phyloP scores from a whole-genome alignment of 495 filamentous ascomycete species.

The Penicillium daleae region DNA sequence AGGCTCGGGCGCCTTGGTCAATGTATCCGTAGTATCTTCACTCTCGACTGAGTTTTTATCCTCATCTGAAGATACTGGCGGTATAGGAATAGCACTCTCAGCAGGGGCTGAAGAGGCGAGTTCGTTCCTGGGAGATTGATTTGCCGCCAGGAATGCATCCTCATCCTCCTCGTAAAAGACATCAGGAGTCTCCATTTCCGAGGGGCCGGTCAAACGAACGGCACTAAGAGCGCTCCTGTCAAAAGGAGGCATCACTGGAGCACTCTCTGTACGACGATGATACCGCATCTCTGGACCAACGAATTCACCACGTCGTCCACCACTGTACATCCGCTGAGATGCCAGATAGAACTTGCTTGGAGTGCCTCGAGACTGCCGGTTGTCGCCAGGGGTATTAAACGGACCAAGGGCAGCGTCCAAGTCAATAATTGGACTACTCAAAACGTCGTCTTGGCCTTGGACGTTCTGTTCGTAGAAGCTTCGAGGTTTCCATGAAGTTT shows the following conservation, averaged over 20 bases:
- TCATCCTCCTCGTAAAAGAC: constrained; percentile 98
- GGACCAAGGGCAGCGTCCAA: constrained; percentile 94
- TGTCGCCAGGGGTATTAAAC: constrained; percentile 75
- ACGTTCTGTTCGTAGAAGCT: constrained; percentile 48
- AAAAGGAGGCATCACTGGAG: constrained; percentile 84
- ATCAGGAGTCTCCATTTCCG: constrained; percentile 72
- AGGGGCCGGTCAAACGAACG: constrained; percentile 67
- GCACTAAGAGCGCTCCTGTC: constrained; percentile 67
- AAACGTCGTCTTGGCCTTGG: constrained; percentile 50
- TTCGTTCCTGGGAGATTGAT: constrained; percentile 36
- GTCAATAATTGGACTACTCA: constrained; percentile 80
- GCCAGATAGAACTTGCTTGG: constrained; percentile 61
- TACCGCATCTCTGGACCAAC: constrained; percentile 84
- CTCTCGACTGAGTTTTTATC: constrained; percentile 43
- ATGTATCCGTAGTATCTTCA: constrained; percentile 43
- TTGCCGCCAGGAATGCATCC: constrained; percentile 60
- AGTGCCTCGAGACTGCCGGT: constrained; percentile 46
- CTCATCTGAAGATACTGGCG: constrained; percentile 14
- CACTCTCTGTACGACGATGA: constrained; percentile 89
- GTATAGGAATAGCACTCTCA: constrained; percentile 7
- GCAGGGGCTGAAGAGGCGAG: constrained; percentile 6
- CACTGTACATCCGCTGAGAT: constrained; percentile 86
- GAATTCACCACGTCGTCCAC: constrained; percentile 72
- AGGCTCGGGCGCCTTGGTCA: constrained; percentile 37
- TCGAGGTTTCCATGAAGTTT: constrained; percentile 52